Base-by-base conservation (phyloP, 441 rosid genomes). In the Daphne laureola region DNA sequence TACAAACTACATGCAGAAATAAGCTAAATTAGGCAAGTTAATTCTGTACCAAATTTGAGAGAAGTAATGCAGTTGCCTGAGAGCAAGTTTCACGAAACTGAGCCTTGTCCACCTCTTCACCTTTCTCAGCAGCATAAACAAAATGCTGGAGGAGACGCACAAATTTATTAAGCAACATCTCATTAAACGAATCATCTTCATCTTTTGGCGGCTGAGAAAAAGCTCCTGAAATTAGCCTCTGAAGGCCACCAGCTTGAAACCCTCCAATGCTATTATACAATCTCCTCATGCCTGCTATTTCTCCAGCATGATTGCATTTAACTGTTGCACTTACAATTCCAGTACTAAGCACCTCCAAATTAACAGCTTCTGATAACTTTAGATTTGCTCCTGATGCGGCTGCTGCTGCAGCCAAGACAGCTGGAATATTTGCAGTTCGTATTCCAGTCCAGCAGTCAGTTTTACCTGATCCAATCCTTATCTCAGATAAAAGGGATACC, bases 251-350 rank as follows among this genome's bases (percentile, higher is more conserved):
- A 59, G 88, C 57, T 68, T 90, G 95, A 72, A 90, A 85, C 57
- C 96, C 99, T 57, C 96, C 96, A 59, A 94, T 82, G 76, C 94
- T 87, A 82, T 73, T 86, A 70, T 86, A 90, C 69, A 94, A 72
- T 72, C 95, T 82, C 76, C 96, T 81, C 99, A 94, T 87, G 69
- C 99, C 99, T 59, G 96, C 95, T 68, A 94, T 90, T 82, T 94
- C 96, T 71, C 99, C 98, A 43, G 95, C 92, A 76, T 88, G 88
- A 59, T 94, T 94, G 71, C 92, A 84, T 73, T 94, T 90, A 21
- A 77, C 90, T 16, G 98, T 94, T 71, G 99, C 99, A 75, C 96
- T 90, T 59, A 87, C 98, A 44, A 90, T 79, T 62, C 92, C 89
- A 64, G 98, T 90, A 62, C 88, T 84, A 38, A 94, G 98, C 43